These are phyloP conservation scores for Kwoniella botswanensis DNA, from an alignment of 768 basidiomycete species.

Conservation along the genomic window DNA sequence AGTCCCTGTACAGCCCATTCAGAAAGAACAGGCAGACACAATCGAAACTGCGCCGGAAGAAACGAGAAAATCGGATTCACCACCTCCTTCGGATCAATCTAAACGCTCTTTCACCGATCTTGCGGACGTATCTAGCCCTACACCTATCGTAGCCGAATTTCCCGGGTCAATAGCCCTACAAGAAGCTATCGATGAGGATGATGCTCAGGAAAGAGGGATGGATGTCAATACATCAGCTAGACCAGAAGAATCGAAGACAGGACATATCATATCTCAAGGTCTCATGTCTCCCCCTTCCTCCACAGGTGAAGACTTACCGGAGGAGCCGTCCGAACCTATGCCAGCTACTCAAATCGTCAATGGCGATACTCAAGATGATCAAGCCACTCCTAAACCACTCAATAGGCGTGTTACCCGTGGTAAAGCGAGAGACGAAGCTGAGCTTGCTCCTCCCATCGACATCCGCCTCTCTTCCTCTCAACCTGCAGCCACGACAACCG, in stretches of 20 bases:
- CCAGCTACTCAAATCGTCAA: slow-evolving; percentile 19
- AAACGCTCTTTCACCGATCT: slow-evolving; percentile 27
- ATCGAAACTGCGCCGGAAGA: slow-evolving; percentile 8
- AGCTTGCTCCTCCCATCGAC: slow-evolving; percentile 19
- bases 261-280: slow-evolving; percentile 27
- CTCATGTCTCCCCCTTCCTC: slow-evolving; percentile 26
- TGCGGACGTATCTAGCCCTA: slow-evolving; percentile 17
- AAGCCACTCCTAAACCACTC: slow-evolving; percentile 14
- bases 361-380: background rate
- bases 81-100: slow-evolving; percentile 11
- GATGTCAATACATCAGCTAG: background rate
- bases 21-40: background rate
- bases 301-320: slow-evolving; percentile 1
- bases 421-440: background rate
- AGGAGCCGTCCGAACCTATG: background rate
- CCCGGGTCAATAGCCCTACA: slow-evolving; percentile 28
- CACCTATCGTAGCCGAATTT: slow-evolving; percentile 19
- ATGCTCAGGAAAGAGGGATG: slow-evolving; percentile 2
- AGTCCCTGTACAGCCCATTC: background rate
- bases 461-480: slow-evolving; percentile 7
- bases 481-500: slow-evolving; percentile 4
- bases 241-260: background rate
- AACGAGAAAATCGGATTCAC: background rate
- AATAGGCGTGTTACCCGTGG: slow-evolving; percentile 5
- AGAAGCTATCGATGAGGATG: slow-evolving; percentile 33